These are phyloP conservation scores for Lachnellula arida DNA, from an alignment of 2,329 filamentous ascomycete genomes.

Conservation along the genomic window DNA sequence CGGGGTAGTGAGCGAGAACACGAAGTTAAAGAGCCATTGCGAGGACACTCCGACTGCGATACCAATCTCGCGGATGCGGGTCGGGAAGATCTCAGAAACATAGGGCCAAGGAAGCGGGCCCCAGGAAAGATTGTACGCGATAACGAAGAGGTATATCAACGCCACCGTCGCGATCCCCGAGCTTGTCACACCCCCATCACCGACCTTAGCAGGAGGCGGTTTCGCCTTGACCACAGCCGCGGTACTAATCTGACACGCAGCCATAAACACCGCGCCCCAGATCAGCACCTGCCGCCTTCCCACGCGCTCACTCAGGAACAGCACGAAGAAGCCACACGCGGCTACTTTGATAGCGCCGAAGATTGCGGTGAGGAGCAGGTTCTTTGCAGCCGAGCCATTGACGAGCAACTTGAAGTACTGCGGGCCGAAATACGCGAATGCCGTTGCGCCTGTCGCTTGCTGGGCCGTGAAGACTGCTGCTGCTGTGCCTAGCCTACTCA, in stretches of 20 bases:
- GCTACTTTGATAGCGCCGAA: conserved; percentile 49
- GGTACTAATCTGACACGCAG: conserved; percentile 40
- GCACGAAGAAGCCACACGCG: conserved; percentile 46
- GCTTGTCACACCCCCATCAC: conserved; percentile 31
- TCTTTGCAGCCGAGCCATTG: conserved; percentile 40
- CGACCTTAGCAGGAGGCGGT: conserved; percentile 19
- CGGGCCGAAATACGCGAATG: conserved; percentile 47
- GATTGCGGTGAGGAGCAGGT: conserved; percentile 47
- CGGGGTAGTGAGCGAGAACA: conserved; percentile 44
- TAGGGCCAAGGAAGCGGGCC: conserved; percentile 48
- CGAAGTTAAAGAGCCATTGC: conserved; percentile 50
- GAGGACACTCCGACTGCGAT: conserved; percentile 46
- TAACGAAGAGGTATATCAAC: conserved; percentile 51
- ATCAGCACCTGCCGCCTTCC: conserved; percentile 40
- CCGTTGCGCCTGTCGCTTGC: conserved; percentile 48
- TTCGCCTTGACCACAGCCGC: conserved; percentile 41
- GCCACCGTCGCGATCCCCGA: conserved; percentile 47
- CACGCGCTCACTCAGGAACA: conserved; percentile 47
- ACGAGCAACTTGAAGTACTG: conserved; percentile 46
- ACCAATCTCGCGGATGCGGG: conserved; percentile 41
- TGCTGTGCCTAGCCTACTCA: conserved; percentile 23
- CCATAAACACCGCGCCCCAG: conserved; percentile 41
- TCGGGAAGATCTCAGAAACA: conserved; percentile 46
- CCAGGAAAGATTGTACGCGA: conserved; percentile 48
- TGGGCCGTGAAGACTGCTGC: conserved; percentile 16